phyloP scores from a whole-genome alignment of 257 asterid species.

The Solanum piurae region DNA sequence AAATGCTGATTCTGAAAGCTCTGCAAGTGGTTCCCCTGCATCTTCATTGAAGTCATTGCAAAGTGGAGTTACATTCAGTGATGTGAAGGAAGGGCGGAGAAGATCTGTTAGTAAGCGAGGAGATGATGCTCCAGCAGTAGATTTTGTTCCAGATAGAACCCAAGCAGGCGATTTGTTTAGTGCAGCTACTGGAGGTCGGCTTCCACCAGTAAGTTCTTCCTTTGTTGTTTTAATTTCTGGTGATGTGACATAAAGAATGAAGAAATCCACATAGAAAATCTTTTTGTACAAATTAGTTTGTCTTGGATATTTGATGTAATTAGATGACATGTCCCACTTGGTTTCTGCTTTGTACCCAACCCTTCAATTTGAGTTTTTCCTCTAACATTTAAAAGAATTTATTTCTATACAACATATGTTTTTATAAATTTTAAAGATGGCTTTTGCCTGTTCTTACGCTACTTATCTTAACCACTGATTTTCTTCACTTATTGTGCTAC shows the following conservation, averaged over 20 bases:
- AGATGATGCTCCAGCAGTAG: conserved; percentile 14
- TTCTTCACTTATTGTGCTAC: background rate
- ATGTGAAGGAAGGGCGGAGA: conserved; percentile 44
- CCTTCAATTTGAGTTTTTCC: background rate
- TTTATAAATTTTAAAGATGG: background rate
- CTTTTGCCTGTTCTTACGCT: background rate
- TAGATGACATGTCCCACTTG: background rate
- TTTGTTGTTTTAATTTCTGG: background rate
- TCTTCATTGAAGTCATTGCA: conserved; percentile 52
- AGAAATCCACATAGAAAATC: background rate
- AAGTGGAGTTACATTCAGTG: conserved; percentile 36
- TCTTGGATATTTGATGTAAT: background rate
- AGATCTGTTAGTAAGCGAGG: conserved; percentile 49
- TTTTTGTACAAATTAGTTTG: background rate
- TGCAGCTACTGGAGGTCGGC: conserved; percentile 43
- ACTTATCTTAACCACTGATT: background rate
- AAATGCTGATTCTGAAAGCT: conserved; percentile 48
- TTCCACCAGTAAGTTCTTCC: conserved; percentile 44
- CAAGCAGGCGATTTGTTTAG: conserved; percentile 82
- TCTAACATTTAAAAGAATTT: background rate
- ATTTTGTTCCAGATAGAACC: background rate
- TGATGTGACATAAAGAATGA: background rate
- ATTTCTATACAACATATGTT: background rate
- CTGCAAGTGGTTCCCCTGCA: conserved; percentile 56
- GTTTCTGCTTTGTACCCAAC: background rate